These are phyloP conservation scores for Dothistroma pini DNA, from an alignment of 2,329 filamentous ascomycete species.

Conservation along the genomic window DNA sequence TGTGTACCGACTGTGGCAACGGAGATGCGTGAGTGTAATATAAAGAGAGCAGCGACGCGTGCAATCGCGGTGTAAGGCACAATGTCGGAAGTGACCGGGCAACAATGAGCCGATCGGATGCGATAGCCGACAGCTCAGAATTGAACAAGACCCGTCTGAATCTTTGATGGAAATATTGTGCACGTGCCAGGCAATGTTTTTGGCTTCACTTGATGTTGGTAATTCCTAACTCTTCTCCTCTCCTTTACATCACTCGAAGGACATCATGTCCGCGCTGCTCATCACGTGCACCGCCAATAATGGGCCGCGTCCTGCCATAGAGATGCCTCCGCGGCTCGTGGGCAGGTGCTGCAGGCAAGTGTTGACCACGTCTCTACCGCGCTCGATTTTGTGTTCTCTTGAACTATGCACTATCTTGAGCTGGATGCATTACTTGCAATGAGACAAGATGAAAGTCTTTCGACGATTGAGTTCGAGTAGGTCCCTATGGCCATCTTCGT, in stretches of 20 bases:
- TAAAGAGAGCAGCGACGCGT: neutral
- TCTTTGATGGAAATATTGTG: no score
- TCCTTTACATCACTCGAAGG: no score
- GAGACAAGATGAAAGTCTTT: slow-evolving; percentile 28
- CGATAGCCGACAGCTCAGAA: neutral
- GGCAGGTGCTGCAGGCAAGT: neutral
- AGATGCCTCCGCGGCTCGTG: no score
- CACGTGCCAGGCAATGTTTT: no score
- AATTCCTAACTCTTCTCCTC: no score
- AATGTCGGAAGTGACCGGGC: neutral
- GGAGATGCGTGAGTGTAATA: neutral
- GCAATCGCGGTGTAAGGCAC: neutral
- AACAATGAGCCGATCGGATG: neutral
- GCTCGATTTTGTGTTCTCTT: slow-evolving; percentile 28
- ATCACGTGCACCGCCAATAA: no score
- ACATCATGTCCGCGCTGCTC: no score
- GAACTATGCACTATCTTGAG: slow-evolving; percentile 29
- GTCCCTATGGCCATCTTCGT: slow-evolving; percentile 25
- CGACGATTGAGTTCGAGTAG: slow-evolving; percentile 33
- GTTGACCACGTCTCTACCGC: slow-evolving; percentile 28
- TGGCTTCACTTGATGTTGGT: no score
- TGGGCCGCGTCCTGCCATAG: no score
- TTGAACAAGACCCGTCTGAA: no score
- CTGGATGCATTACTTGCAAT: slow-evolving; percentile 24
- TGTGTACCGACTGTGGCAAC: neutral